Evolutionary conservation across 1,284 basidiomycete species (phyloP).

Genomic region (Singerocomus inundabilis): DNA sequence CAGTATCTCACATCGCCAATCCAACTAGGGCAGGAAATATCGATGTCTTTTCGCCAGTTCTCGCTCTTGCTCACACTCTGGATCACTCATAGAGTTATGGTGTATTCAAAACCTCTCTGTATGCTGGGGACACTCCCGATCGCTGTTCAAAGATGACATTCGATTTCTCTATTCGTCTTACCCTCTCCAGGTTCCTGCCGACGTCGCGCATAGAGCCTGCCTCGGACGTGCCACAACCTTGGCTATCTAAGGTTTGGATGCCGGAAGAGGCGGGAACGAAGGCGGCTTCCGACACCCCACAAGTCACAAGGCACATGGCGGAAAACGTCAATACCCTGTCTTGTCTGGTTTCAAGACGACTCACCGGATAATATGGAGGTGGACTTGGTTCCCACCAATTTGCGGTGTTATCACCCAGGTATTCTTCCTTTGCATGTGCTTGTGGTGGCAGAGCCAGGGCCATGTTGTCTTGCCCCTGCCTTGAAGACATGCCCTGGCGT

Average conservation of each 20-base stretch:
- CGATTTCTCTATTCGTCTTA: background rate
- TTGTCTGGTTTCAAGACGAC: background rate
- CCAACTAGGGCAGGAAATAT: no score
- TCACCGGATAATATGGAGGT: conserved; percentile 14
- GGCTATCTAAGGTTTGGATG: background rate
- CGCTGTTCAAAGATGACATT: background rate
- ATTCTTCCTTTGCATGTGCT: background rate
- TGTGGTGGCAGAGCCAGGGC: background rate
- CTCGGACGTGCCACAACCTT: background rate
- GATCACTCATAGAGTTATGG: background rate
- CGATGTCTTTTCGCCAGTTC: background rate
- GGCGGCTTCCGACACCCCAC: background rate
- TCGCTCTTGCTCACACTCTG: background rate
- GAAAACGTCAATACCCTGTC: background rate
- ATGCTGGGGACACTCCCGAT: background rate
- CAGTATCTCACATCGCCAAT: no score
- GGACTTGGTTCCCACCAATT: conserved; percentile 1
- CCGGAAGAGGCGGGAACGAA: background rate
- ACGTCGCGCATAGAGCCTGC: background rate
- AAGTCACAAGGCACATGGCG: background rate
- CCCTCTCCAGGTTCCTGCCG: background rate
- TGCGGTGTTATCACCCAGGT: background rate
- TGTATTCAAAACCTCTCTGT: background rate
- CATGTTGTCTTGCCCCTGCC: background rate
- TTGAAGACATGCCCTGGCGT: background rate